phyloP scores from a whole-genome alignment of 345 rosid species.

The Pistacia vera region DNA sequence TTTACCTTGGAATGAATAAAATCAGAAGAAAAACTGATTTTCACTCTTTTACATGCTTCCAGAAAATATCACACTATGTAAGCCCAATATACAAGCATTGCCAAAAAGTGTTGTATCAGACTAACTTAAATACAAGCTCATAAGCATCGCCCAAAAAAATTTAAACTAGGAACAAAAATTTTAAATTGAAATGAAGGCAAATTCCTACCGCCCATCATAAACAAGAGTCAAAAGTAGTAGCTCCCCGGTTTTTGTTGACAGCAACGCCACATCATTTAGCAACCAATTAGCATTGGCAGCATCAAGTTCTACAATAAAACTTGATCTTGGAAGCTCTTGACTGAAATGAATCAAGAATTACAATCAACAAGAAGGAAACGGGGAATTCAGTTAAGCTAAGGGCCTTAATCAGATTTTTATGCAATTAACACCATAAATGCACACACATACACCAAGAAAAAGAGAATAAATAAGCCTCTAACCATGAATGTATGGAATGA shows the following conservation, averaged over 20 bases:
- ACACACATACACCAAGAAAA: background rate
- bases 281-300: constrained; percentile 92
- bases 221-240: constrained; percentile 81
- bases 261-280: constrained; percentile 74
- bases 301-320: constrained; percentile 91
- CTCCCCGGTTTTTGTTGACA: constrained; percentile 92
- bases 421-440: background rate
- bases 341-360: constrained; percentile 44
- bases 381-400: background rate
- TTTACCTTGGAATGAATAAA: background rate
- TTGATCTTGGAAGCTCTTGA: constrained; percentile 90
- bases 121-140: background rate
- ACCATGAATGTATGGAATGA: background rate
- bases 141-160: background rate
- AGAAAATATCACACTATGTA: background rate
- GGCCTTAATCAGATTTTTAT: background rate
- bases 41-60: background rate
- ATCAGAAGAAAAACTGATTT: background rate
- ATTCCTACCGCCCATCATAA: constrained; percentile 85
- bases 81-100: background rate
- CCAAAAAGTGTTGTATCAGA: constrained; percentile 14
- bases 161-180: constrained; percentile 4
- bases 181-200: constrained; percentile 1
- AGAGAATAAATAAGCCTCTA: background rate
- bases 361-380: background rate